Evolutionary conservation across 345 rosid genomes (phyloP).

Genomic region (Boechera stricta): DNA sequence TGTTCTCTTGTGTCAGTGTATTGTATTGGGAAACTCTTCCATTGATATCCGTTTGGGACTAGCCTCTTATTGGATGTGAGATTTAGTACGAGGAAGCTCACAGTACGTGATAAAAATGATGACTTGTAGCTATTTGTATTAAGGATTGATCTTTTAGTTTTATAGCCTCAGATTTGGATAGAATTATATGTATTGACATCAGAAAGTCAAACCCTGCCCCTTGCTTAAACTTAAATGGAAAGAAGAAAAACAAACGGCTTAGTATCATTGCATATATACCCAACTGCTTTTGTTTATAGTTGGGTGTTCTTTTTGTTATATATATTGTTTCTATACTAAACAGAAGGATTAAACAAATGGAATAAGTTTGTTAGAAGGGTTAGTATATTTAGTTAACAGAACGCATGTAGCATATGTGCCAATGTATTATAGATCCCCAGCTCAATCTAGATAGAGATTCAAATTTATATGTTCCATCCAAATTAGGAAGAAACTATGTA

Average conservation of each 20-base stretch:
- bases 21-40: background rate
- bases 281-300: background rate
- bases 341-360: constrained; percentile 4
- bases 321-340: constrained; percentile 7
- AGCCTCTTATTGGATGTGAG: background rate
- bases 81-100: constrained; percentile 8
- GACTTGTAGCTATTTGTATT: constrained; percentile 4
- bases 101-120: background rate
- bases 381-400: constrained; percentile 2
- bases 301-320: background rate
- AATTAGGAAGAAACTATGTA: background rate
- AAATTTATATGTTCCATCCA: background rate
- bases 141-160: background rate
- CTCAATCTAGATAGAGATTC: background rate
- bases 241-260: background rate
- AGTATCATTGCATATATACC: background rate
- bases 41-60: constrained; percentile 11
- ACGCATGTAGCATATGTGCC: background rate
- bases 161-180: background rate
- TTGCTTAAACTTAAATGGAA: background rate
- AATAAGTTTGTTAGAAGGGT: background rate
- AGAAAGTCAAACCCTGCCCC: background rate
- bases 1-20: background rate
- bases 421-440: background rate
- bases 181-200: background rate